These are phyloP conservation scores for Syncephalastrum monosporum DNA, from an alignment of 371 early-diverging fungal genomes.

Conservation along the genomic window DNA sequence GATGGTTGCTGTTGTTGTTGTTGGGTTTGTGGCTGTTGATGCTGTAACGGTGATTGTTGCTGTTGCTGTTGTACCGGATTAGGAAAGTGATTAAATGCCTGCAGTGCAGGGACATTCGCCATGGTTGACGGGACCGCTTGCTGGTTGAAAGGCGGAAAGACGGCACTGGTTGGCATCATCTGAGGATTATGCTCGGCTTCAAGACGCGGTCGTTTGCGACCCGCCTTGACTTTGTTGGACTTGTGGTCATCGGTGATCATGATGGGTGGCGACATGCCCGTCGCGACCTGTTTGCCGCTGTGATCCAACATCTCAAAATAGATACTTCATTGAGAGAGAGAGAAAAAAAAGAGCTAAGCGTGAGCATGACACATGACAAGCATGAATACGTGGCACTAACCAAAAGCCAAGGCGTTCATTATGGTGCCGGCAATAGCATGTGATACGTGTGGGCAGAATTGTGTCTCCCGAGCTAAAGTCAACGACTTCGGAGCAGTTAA, in stretches of 20 bases:
- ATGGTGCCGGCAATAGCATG: slow-evolving; percentile 95
- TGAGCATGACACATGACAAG: not conserved
- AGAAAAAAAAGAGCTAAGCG: not conserved
- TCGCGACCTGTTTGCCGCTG: slow-evolving; percentile 66
- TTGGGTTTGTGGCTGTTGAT: too few relatives aligned
- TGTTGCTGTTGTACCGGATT: slow-evolving; percentile 4
- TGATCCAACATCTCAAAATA: slow-evolving; percentile 76
- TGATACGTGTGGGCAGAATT: slow-evolving; percentile 88
- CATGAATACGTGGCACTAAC: slow-evolving; percentile 15
- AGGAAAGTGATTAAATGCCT: too few relatives aligned
- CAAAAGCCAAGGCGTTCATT: slow-evolving; percentile 89
- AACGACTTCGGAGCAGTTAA: slow-evolving; percentile 84
- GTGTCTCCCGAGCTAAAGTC: slow-evolving; percentile 91
- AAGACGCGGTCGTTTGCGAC: slow-evolving; percentile 45
- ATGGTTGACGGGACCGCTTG: too few relatives aligned
- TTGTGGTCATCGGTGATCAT: slow-evolving; percentile 98
- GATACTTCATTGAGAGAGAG: slow-evolving; percentile 44
- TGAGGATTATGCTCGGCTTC: slow-evolving; percentile 29
- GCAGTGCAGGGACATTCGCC: too few relatives aligned
- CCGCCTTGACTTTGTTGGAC: slow-evolving; percentile 67
- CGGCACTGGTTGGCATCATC: slow-evolving; percentile 10
- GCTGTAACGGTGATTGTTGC: slow-evolving; percentile 2
- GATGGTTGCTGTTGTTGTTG: slow-evolving; percentile 9
- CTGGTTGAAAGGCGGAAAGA: slow-evolving; percentile 2
- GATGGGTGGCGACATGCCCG: slow-evolving; percentile 88